Evolutionary conservation across 106 monocot species (phyloP).

Genomic region (Dactylorhiza incarnata): DNA sequence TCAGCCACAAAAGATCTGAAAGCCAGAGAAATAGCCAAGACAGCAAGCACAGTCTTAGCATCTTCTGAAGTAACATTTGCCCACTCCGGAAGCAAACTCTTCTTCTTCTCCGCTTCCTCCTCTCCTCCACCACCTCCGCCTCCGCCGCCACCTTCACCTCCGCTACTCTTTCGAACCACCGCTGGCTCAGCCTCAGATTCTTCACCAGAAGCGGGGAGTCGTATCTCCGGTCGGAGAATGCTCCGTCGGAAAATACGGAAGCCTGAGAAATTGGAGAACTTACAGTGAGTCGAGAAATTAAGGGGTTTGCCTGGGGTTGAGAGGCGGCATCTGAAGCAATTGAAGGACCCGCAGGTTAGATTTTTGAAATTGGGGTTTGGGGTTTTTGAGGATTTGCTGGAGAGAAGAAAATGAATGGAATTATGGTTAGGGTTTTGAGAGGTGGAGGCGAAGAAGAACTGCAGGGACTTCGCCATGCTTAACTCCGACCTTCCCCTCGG

Average conservation of each 20-base stretch:
- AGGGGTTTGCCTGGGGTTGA: conserved; percentile 8
- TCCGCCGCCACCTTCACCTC: conserved; percentile 18
- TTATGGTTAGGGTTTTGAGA: conserved; percentile 17
- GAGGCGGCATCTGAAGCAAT: conserved; percentile 4
- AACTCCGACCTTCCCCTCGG: background rate
- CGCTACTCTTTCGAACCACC: conserved; percentile 9
- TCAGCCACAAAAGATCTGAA: conserved; percentile 89
- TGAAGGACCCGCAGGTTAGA: background rate
- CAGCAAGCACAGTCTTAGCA: conserved; percentile 76
- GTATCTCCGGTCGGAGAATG: background rate
- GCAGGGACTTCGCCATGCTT: conserved; percentile 12
- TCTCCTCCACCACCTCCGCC: conserved; percentile 28
- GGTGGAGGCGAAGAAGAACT: conserved; percentile 35
- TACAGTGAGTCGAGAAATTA: conserved; percentile 5
- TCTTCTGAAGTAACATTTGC: conserved; percentile 56
- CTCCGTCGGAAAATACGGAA: conserved; percentile 11
- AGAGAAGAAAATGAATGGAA: conserved; percentile 13
- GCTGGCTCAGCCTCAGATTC: conserved; percentile 26
- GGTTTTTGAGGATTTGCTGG: conserved; percentile 3
- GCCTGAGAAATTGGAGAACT: background rate
- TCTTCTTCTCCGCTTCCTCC: conserved; percentile 39
- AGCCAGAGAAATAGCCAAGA: conserved; percentile 67
- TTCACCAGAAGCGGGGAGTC: background rate
- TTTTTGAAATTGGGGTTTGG: background rate
- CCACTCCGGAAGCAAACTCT: conserved; percentile 77